Evolutionary conservation across 805 yeast genomes (phyloP).

Genomic region (Candida oleophila): DNA sequence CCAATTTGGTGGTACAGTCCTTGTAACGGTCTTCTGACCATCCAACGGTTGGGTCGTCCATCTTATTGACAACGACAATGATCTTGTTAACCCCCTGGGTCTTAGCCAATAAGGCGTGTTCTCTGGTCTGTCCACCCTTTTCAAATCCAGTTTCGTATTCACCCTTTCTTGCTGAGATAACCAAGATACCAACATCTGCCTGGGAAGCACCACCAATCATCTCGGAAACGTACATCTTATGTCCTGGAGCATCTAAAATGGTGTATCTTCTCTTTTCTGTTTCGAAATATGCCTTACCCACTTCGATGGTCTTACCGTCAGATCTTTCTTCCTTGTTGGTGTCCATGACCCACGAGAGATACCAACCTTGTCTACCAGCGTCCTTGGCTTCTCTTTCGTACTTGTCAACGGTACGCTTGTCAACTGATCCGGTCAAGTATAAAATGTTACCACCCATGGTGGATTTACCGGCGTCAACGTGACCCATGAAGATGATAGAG

Average conservation of each 20-base stretch:
- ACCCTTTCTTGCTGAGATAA: conserved; percentile 97
- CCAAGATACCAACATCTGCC: conserved; percentile 97
- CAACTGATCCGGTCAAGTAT: conserved; percentile 93
- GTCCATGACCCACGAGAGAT: conserved; percentile 98
- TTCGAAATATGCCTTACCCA: conserved; percentile 96
- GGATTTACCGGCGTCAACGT: conserved; percentile 98
- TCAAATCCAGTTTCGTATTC: conserved; percentile 99
- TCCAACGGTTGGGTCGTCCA: conserved; percentile 96
- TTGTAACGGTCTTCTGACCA: conserved; percentile 97
- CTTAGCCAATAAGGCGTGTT: conserved; percentile 95
- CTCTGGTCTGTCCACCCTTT: conserved; percentile 98
- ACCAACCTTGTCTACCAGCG: conserved; percentile 99
- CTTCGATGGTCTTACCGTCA: conserved; percentile 99
- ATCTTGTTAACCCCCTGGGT: conserved; percentile 97
- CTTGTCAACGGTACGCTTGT: conserved; percentile 97
- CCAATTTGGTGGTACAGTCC: conserved; percentile 87
- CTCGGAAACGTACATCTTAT: conserved; percentile 96
- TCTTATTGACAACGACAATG: conserved; percentile 92
- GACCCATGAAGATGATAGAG: conserved; percentile 98
- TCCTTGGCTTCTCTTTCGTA: conserved; percentile 98
- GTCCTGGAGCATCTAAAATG: conserved; percentile 98
- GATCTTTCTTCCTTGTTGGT: conserved; percentile 98
- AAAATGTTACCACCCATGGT: conserved; percentile 99
- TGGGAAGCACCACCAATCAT: conserved; percentile 99
- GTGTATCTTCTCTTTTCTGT: conserved; percentile 98